Base-by-base conservation (phyloP, 2,329 filamentous ascomycete genomes). In the Chaetomium strumarium region DNA sequence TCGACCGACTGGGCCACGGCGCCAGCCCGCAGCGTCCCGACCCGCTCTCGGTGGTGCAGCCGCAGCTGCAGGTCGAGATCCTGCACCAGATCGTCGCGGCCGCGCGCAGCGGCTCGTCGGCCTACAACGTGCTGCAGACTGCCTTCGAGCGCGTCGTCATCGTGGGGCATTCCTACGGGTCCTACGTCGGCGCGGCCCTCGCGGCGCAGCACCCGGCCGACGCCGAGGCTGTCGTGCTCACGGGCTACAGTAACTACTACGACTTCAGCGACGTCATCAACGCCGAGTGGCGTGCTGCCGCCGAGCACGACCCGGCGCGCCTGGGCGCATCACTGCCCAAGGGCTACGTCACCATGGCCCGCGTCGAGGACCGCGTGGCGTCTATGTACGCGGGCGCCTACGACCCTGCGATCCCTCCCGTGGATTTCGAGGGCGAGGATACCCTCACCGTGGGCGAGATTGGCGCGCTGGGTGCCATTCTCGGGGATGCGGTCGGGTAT, bases 1-100 rank as follows among this genome's bases (percentile, higher is more conserved):
- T 60, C 24, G 56, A 58, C 42, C 58, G 56, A 8, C 45, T 58
- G 14, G 57, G 57, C 37, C 55, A 58, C 34, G 58, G 57, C 17
- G 41, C 17, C 16, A 55, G 49, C 29, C 49, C 51, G 2, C 37
- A 43, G 4, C 46, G 37, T 19, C 51, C 54, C 0, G 55, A 60
- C 24, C 58, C 58, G 8, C 38, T 58, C 2, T 24, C 9, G 11
- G 34, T 51, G 0, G 51, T 58, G 2, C 57, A 59, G 34, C 49
- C 46, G 12, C 44, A 49, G 8, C 29, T 60, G 12, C 51, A 56
- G 2, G 36, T 55, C 10, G 58, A 59, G 12, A 44, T 59, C 20
- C 14, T 55, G 11, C 57, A 53, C 30, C 31, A 51, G 12, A 46
- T 60, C 43, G 40, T 59, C n/a, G 10, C 8, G 14, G 41, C 43